Percentiles rank a stretch among this genome's conserved stretches.
phyloP scores from a whole-genome alignment of 495 filamentous ascomycete genomes.

The Daldinia concentrica region DNA sequence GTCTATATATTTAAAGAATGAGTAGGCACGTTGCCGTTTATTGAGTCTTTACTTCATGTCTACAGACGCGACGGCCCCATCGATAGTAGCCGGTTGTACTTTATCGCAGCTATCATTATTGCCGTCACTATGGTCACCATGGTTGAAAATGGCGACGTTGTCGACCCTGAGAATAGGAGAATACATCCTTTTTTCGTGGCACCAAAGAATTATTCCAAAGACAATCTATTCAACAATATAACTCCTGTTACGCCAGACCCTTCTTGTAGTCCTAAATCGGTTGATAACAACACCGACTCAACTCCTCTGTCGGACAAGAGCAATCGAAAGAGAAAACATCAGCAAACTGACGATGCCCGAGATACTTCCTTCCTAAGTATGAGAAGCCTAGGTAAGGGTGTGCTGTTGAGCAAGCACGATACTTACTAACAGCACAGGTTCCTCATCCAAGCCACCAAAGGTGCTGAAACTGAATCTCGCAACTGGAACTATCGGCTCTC shows the following conservation, averaged over 20 bases:
- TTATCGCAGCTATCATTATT: neutral
- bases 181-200: slow-evolving; percentile 56
- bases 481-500: slow-evolving; percentile 66
- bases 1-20: neutral
- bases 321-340: slow-evolving; percentile 40
- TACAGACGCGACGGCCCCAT: neutral
- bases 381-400: neutral
- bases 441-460: slow-evolving; percentile 53
- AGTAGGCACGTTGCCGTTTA: neutral
- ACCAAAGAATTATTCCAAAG: slow-evolving; percentile 27
- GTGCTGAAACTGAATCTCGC: slow-evolving; percentile 58
- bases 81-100: neutral
- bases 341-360: slow-evolving; percentile 10
- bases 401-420: neutral
- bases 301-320: neutral
- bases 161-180: slow-evolving; percentile 39
- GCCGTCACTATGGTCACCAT: slow-evolving; percentile 40
- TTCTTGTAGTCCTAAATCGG: slow-evolving; percentile 33
- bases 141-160: slow-evolving; percentile 22
- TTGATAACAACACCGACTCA: slow-evolving; percentile 15
- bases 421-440: slow-evolving; percentile 4
- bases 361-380: slow-evolving; percentile 12
- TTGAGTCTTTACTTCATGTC: neutral
- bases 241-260: slow-evolving; percentile 39
- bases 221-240: slow-evolving; percentile 10